A percentile compares a stretch with the other conserved stretches of the same genome.
Evolutionary conservation across 192 early-diverging fungal genomes (phyloP).

Genomic region (Diversispora epigaea): DNA sequence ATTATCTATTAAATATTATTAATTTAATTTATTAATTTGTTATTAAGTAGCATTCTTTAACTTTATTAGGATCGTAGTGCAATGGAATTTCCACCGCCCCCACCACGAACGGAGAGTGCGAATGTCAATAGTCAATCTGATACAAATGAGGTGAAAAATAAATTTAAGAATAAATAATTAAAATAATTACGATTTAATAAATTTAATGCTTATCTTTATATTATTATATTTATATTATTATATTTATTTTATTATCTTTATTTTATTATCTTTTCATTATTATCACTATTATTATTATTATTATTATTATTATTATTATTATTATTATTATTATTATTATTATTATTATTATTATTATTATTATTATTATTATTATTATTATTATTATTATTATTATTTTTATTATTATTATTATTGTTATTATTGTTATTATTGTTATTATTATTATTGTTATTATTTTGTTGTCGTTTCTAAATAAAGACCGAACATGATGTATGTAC

Average conservation of each 20-base stretch:
- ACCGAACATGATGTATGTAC: slow-evolving; percentile 3
- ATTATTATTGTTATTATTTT: neutral
- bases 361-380: too few relatives aligned
- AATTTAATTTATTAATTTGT: neutral
- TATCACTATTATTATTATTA: neutral
- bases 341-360: too few relatives aligned
- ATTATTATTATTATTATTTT: too few relatives aligned
- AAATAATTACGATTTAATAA: too few relatives aligned
- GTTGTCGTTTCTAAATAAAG: neutral
- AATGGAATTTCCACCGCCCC: slow-evolving; percentile 36
- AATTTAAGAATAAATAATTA: too few relatives aligned
- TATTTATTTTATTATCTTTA: too few relatives aligned
- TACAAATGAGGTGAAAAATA: too few relatives aligned
- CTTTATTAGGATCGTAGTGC: slow-evolving; percentile 41
- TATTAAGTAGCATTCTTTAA: neutral
- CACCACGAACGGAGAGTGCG: slow-evolving; percentile 26
- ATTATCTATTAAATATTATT: neutral
- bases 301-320: neutral
- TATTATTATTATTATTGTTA: too few relatives aligned
- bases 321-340: neutral
- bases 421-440: too few relatives aligned
- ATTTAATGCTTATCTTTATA: too few relatives aligned
- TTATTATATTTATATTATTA: too few relatives aligned
- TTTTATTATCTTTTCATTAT: too few relatives aligned
- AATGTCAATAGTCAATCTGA: slow-evolving; percentile 10